phyloP scores from a whole-genome alignment of 2,329 filamentous ascomycete genomes.

The Botryotinia calthae region DNA sequence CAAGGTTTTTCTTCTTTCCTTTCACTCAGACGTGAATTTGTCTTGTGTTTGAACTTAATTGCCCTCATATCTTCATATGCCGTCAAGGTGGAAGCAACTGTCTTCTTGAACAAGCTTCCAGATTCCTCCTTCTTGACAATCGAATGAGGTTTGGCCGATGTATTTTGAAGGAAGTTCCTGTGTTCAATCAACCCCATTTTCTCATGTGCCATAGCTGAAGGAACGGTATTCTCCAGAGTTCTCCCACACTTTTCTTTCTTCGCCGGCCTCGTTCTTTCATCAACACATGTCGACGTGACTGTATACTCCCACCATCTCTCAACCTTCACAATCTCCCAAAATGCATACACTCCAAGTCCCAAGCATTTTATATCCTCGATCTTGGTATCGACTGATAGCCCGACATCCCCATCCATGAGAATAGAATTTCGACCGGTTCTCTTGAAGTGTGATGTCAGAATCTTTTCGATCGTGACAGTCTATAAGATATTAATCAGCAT shows the following conservation, averaged over 20 bases:
- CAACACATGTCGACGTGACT: not conserved
- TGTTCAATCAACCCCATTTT: not conserved
- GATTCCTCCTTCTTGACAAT: not conserved
- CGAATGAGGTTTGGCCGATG: not conserved
- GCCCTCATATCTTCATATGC: not conserved
- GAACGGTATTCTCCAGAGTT: too few relatives aligned
- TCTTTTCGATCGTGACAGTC: not conserved
- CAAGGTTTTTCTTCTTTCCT: not conserved
- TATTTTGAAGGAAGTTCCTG: not conserved
- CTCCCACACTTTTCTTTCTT: too few relatives aligned
- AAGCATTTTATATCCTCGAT: not conserved
- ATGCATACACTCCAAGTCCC: not conserved
- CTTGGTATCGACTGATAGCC: not conserved
- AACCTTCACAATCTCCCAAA: slow-evolving; percentile 6
- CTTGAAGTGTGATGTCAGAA: not conserved
- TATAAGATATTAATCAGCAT: not conserved
- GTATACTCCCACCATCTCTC: slow-evolving; percentile 14
- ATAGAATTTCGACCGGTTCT: slow-evolving; percentile 1
- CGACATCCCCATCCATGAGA: not conserved
- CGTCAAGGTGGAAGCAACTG: not conserved
- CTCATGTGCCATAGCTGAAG: not conserved
- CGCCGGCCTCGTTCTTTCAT: too few relatives aligned
- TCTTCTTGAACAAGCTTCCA: not conserved
- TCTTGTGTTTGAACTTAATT: not conserved
- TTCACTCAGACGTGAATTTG: not conserved